Evolutionary conservation across 2,329 filamentous ascomycete genomes (phyloP), one percentile per base, ranked within the genome.

Genomic region (Beauveria bassiana): DNA sequence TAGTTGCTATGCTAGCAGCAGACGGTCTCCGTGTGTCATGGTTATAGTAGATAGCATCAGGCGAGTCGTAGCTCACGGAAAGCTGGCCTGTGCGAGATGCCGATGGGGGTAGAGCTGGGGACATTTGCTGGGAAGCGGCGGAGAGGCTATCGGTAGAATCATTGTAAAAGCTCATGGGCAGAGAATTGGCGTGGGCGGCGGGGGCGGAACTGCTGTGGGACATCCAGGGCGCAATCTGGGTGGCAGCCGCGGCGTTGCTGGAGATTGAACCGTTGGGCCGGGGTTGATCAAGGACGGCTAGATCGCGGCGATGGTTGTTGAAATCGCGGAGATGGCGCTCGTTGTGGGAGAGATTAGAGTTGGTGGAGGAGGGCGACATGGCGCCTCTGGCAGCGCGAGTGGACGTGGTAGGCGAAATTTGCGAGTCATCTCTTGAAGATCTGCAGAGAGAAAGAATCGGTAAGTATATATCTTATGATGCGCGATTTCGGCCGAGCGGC

Each of bases 1-100:
- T 96, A 16, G 89, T 92, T 60, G 73, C 69, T 65, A 93, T 86
- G 74, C 93, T 97, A 45, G 92, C 92, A 56, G 91, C 83, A 4
- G 95, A 98, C 2, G 93, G 93, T 55, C 93, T 84, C 65, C 95
- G 81, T 67, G 90, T 88, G 70, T 96, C 90, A 63, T 79, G 78
- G 64, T 78, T 78, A 69, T 82, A 85, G 68, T 82, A 87, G 50
- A 82, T 76, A 47, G 77, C 74, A 58, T 88, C 86, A 9, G 84
- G 80, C 4, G 84, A 84, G 57, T 90, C 88, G 67, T 81, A 84
- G 64, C 80, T 79, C 64, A 78, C 81, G 59, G 70, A 64, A 52
- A 71, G 67, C 62, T 64, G 56, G 61, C 70, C 71, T 65, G 67
- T 69, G 64, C 67, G 71, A 63, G 64, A 65, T 57, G 64, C 68